Evolutionary conservation across 805 yeast species (phyloP), one percentile per base, ranked within the genome.

Genomic region (Komagataella kurtzmanii): DNA sequence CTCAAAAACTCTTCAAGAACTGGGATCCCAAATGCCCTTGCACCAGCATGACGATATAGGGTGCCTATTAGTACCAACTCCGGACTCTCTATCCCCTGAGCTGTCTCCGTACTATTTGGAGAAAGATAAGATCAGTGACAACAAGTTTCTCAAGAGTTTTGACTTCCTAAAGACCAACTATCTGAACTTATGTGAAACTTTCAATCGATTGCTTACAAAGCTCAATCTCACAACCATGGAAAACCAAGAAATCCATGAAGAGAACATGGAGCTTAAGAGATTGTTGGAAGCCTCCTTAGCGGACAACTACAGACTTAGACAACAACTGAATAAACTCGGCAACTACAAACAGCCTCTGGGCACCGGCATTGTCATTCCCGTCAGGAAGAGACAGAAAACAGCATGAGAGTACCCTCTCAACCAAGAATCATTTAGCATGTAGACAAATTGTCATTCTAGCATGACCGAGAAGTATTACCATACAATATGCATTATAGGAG

Each of bases 201-300:
- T 61, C 45, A 61, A 61, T 47, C 45, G 54, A 8, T 18, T 59
- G n/a, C 50, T 61, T 14, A 55, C 53, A 3, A 53, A 54, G 45
- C 53, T 51, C 48, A 56, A 54, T 36, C 60, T 56, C 24, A 52
- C 57, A 14, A 60, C 60, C 51, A 54, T 56, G 44, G 64, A 61
- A 48, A 60, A 56, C 51, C 52, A 53, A 12, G 55, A 55, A 23
- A 45, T 58, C 44, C 53, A 52, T 19, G 50, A 56, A 8, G 59
- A 62, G 50, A 60, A 64, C 49, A 57, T 54, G 46, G 61, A 62
- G 40, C 51, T 61, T 51, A 62, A 61, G 46, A 54, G 57, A 10
- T 53, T 60, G 36, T 52, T 62, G 48, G 63, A 61, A 45, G 57
- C 55, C 14, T 51, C 58, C 8, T 10, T 49, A 17, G 19, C 21